Evolutionary conservation across 139 green algal species (phyloP), one percentile per base, ranked within the genome.

Genomic region (Picochlorum sp.): DNA sequence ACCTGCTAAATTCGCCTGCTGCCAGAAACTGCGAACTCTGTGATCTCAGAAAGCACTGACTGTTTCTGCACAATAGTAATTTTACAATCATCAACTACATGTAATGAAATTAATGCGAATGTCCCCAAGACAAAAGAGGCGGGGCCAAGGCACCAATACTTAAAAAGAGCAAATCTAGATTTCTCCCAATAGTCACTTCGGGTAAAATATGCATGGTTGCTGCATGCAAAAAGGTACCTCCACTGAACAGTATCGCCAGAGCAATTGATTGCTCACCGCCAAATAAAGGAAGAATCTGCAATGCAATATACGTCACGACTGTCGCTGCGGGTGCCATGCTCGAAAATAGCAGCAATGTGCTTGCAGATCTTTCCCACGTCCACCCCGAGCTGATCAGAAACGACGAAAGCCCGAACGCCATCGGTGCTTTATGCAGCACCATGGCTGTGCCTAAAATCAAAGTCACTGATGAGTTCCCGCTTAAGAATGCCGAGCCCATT

Each of bases 201-300:
- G 81, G 81, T 44, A 89, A 65, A 37, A 89, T 83, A 67, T 89
- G 82, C 64, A 84, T 78, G 28, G 67, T 78, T 38, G 71, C 73
- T 0, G 81, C 83, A 34, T 85, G 71, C 54, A 89, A 64, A 58
- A 89, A 87, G 4, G 83, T 88, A 7, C 83, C 82, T 6, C 82
- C 82, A 24, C 67, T 80, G 63, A 87, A 80, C 15, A 87, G 56
- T 10, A 84, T 38, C 41, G 30, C 44, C 14, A 73, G 68, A 7
- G 73, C 21, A 7, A 79, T 62, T 14, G 59, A 30, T 3, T 20
- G 21, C 2, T 61, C 59, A 9, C 61, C 69, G 8, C 56, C 64
- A 6, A 80, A 26, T 5, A 51, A 49, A 10, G 72, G 23, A n/a
- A 79, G 21, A 0, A 54, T 56, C 11, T n/a, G 47, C 28, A 84